phyloP scores from a whole-genome alignment of 1,284 basidiomycete genomes.

The Ustanciosporium gigantosporum region DNA sequence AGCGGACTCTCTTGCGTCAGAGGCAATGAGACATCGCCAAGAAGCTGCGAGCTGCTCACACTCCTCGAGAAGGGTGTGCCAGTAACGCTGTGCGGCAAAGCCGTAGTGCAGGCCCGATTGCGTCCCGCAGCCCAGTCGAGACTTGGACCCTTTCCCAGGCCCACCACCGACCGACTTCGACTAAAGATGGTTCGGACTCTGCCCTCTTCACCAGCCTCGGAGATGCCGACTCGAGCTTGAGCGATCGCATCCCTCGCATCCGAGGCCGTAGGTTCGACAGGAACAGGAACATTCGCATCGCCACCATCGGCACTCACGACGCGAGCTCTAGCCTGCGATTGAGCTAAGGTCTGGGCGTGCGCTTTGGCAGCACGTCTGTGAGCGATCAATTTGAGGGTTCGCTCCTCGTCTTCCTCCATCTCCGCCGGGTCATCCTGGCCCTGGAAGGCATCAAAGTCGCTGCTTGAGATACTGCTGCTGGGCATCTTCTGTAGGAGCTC shows the following conservation, averaged over 20 bases:
- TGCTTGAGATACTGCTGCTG: constrained; percentile 49
- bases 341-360: constrained; percentile 25
- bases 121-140: constrained; percentile 49
- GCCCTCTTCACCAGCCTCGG: neutral
- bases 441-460: constrained; percentile 19
- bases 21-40: too few species aligned
- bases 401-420: constrained; percentile 54
- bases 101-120: constrained; percentile 28
- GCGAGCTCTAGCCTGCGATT: neutral
- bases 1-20: neutral
- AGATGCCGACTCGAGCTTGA: constrained; percentile 1
- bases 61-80: constrained; percentile 32
- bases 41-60: constrained; percentile 25
- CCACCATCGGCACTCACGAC: neutral
- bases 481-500: constrained; percentile 53
- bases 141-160: constrained; percentile 23
- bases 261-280: neutral
- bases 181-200: too few species aligned
- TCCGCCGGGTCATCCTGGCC: constrained; percentile 1
- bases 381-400: constrained; percentile 51
- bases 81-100: constrained; percentile 23
- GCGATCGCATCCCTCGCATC: constrained; percentile 1
- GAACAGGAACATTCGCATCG: neutral
- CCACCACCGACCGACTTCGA: constrained; percentile 8
- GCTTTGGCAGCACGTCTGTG: constrained; percentile 44